Evolutionary conservation across 1,284 basidiomycete species (phyloP).

Genomic region (Caloboletus firmus): DNA sequence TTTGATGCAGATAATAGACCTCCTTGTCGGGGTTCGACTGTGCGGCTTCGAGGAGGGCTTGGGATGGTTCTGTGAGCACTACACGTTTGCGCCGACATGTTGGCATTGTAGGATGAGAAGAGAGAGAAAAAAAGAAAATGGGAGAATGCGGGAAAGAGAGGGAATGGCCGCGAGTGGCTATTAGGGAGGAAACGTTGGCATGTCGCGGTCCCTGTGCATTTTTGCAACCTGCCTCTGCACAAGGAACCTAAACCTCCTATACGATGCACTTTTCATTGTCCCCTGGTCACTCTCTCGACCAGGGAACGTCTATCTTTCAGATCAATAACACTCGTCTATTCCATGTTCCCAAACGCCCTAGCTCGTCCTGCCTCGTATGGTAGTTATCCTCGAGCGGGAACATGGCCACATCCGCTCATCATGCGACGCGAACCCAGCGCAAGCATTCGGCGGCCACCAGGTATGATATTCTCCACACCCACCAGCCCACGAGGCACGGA

Average conservation of each 20-base stretch:
- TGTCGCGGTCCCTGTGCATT: conserved; percentile 41
- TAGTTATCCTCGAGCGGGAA: neutral
- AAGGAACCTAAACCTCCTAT: conserved; percentile 22
- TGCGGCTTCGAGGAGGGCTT: conserved; percentile 60
- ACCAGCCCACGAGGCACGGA: conserved; percentile 1
- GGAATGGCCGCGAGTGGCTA: conserved; percentile 41
- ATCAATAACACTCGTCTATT: conserved; percentile 12
- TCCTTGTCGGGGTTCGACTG: conserved; percentile 65
- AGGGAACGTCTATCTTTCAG: conserved; percentile 3
- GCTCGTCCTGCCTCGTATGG: neutral
- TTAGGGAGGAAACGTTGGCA: conserved; percentile 43
- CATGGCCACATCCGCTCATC: conserved; percentile 8
- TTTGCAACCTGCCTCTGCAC: conserved; percentile 34
- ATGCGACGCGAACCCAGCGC: conserved; percentile 15
- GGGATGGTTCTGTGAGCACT: conserved; percentile 77
- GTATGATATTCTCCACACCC: neutral
- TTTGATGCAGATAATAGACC: conserved; percentile 88
- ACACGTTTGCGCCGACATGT: conserved; percentile 90
- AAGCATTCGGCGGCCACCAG: conserved; percentile 4
- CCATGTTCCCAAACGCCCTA: neutral
- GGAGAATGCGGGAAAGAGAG: conserved; percentile 37
- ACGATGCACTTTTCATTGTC: conserved; percentile 6
- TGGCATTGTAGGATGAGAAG: conserved; percentile 59
- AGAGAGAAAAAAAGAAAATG: conserved; percentile 28
- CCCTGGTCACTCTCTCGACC: neutral